These are phyloP conservation scores for Globisporangium recalcitrans DNA, from an alignment of 352 stramenopile species.

Conservation along the genomic window DNA sequence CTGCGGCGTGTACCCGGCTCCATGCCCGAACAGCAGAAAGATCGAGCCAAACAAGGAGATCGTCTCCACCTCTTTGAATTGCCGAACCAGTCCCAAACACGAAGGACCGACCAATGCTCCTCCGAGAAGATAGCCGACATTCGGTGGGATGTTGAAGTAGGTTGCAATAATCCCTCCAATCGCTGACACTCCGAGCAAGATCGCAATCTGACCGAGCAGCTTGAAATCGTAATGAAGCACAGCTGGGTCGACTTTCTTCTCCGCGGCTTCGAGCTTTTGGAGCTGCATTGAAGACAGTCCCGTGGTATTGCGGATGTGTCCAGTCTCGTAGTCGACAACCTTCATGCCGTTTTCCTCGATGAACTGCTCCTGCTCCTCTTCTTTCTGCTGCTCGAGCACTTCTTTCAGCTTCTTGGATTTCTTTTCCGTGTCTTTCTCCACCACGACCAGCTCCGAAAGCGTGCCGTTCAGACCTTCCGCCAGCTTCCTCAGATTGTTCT, in stretches of 20 bases:
- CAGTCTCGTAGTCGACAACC: conserved; percentile 81
- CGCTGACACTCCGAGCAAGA: conserved; percentile 74
- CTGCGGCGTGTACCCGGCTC: conserved; percentile 65
- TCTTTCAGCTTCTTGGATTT: conserved; percentile 78
- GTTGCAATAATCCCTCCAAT: conserved; percentile 87
- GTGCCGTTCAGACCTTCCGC: conserved; percentile 68
- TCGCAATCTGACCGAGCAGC: conserved; percentile 77
- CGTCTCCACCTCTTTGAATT: conserved; percentile 91
- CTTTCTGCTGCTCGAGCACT: conserved; percentile 70
- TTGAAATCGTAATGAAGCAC: conserved; percentile 87
- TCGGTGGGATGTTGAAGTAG: conserved; percentile 85
- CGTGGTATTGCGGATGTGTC: conserved; percentile 70
- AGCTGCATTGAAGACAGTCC: conserved; percentile 53
- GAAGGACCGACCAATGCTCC: conserved; percentile 88
- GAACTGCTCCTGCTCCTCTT: conserved; percentile 73
- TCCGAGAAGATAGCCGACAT: conserved; percentile 88
- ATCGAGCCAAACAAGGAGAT: conserved; percentile 92
- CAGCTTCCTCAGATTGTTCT: conserved; percentile 65
- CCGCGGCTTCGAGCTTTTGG: conserved; percentile 69
- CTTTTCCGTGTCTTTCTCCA: conserved; percentile 75
- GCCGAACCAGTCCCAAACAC: conserved; percentile 75
- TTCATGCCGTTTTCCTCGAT: conserved; percentile 78
- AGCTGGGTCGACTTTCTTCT: conserved; percentile 78
- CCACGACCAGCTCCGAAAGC: conserved; percentile 68
- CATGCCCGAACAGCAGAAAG: conserved; percentile 91